phyloP scores from a whole-genome alignment of 2,329 filamentous ascomycete species.

The Sporothrix variecibatus region DNA sequence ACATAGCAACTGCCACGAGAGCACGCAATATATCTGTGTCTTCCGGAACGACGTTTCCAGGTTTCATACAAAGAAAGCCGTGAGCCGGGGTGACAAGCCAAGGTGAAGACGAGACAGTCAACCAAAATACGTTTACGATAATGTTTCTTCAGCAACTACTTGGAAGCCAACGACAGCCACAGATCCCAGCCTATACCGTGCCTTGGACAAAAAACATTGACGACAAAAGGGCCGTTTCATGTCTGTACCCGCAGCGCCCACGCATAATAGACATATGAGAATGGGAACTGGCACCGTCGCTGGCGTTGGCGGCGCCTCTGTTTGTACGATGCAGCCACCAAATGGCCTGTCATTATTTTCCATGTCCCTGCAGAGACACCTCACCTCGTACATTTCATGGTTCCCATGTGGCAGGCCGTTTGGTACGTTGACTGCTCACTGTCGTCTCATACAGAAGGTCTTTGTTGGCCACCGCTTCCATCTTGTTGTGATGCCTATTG shows the following conservation, averaged over 20 bases:
- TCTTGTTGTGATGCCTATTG: not conserved
- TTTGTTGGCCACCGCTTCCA: not conserved
- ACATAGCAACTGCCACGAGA: not conserved
- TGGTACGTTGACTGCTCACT: not conserved
- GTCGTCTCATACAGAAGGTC: not conserved
- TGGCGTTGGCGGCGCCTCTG: not conserved
- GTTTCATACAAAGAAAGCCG: constrained; percentile 12
- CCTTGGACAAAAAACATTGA: not conserved
- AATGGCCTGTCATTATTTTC: not conserved
- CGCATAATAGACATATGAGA: not conserved
- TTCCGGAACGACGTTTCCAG: not conserved
- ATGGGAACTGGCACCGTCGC: not conserved
- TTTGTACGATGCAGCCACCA: not conserved
- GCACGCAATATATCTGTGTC: not conserved
- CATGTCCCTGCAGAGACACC: not conserved
- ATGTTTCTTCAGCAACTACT: not conserved
- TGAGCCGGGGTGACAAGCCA: not conserved
- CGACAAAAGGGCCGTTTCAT: not conserved
- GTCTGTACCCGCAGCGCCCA: not conserved
- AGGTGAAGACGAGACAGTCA: not conserved
- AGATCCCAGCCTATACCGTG: not conserved
- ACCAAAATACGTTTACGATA: not conserved
- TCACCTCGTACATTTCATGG: not conserved
- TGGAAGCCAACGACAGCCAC: not conserved
- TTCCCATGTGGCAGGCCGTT: constrained; percentile 16